These are phyloP conservation scores for Fusarium tjaetaba DNA, from an alignment of 2,329 filamentous ascomycete species.

Conservation along the genomic window DNA sequence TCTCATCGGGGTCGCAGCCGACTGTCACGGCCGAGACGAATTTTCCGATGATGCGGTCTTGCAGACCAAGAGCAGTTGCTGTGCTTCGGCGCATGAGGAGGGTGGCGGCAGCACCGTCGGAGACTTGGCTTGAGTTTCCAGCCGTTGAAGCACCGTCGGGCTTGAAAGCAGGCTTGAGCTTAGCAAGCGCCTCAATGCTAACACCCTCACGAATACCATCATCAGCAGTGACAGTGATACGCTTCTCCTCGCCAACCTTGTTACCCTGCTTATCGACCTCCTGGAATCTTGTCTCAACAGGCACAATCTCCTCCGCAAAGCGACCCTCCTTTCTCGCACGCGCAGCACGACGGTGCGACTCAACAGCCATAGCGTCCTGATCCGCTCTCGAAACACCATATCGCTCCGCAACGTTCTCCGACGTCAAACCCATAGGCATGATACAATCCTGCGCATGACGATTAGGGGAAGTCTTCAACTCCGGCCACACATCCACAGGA, in stretches of 20 bases:
- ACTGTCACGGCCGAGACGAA: conserved; percentile 81
- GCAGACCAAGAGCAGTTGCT: conserved; percentile 77
- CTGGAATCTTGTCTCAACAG: conserved; percentile 76
- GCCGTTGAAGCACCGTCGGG: conserved; percentile 81
- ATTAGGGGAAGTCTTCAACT: conserved; percentile 69
- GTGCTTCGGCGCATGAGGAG: conserved; percentile 87
- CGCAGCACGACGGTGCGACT: conserved; percentile 78
- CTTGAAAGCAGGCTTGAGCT: conserved; percentile 88
- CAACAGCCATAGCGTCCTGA: conserved; percentile 84
- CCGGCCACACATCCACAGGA: conserved; percentile 82
- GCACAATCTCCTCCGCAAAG: conserved; percentile 83
- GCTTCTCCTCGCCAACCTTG: conserved; percentile 64
- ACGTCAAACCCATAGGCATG: conserved; percentile 93
- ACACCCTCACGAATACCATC: conserved; percentile 82
- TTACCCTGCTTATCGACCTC: conserved; percentile 70
- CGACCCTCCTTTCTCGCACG: conserved; percentile 73
- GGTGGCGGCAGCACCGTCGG: conserved; percentile 85
- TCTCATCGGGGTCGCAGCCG: conserved; percentile 88
- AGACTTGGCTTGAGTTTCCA: conserved; percentile 87
- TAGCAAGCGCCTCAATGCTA: conserved; percentile 74
- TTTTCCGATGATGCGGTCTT: conserved; percentile 77
- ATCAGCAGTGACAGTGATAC: conserved; percentile 77
- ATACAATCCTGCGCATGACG: conserved; percentile 85
- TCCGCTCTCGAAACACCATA: conserved; percentile 79
- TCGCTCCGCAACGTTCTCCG: conserved; percentile 84